Evolutionary conservation across 2,329 filamentous ascomycete genomes (phyloP), one percentile per base, ranked within the genome.

Genomic region (Stagonosporopsis chrysanthemi): DNA sequence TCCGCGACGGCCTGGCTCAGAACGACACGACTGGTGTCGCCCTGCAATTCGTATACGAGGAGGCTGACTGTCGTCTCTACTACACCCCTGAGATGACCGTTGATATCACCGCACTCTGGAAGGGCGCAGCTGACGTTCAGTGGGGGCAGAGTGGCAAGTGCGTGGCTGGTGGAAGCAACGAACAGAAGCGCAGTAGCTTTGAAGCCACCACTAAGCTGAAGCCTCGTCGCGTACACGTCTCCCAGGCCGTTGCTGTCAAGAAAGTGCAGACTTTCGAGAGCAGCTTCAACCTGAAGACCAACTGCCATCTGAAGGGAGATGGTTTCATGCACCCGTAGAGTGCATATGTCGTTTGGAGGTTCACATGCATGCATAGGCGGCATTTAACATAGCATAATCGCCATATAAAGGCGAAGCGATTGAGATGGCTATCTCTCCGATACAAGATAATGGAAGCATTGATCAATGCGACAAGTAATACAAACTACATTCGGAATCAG

Each of bases 71-170:
- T 56, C 71, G 76, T 47, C 64, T 78, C 7, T 77, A 72, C 62
- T 78, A 75, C 61, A 77, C 75, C 2, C 70, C 75, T 0, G 74
- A 77, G 63, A 78, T 78, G 76, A 77, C 75, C 2, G 68, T 77
- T 26, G 75, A 77, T 47, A 72, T 70, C 12, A 72, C 71, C 6
- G 67, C 70, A 2, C 49, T 75, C 4, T 78, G 76, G 76, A 76
- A 70, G 58, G 71, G 75, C 8, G 76, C 68, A n/a, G 73, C 71
- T 7, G 74, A 78, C 52, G 69, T 66, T 3, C 70, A 68, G 9
- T 78, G 76, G 76, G 59, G 64, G 17, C 55, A 66, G 38, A 62
- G 58, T 17, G 66, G 67, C 42, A 71, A 71, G 33, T 78, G 76
- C 45, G 67, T 78, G 9, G 58, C 56, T 22, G 64, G 56, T 3